A percentile compares a stretch with the other conserved stretches of the same genome.
These are phyloP conservation scores for Heliocybe sulcata DNA, from an alignment of 1,284 basidiomycete species.

Conservation along the genomic window DNA sequence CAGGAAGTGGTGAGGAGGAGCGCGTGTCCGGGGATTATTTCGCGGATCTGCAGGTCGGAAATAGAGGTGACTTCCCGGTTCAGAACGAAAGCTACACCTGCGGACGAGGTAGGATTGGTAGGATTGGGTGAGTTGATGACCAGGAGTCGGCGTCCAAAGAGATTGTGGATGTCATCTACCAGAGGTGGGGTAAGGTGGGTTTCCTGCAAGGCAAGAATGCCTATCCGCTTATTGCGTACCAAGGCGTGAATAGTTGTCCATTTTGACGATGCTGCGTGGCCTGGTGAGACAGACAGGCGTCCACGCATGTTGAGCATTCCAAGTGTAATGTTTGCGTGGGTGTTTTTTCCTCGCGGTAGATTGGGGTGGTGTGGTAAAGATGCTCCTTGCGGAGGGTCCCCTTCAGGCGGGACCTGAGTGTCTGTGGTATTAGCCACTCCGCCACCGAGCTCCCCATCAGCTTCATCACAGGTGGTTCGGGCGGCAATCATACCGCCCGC, in stretches of 20 bases:
- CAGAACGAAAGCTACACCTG: constrained; percentile 7
- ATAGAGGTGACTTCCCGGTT: constrained; percentile 3
- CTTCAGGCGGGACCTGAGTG: neutral
- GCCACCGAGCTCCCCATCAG: too few relatives aligned
- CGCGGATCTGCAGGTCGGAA: neutral
- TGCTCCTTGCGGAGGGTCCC: neutral
- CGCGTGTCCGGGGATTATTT: constrained; percentile 1
- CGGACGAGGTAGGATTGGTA: constrained; percentile 9
- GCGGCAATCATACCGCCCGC: too few relatives aligned
- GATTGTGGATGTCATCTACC: constrained; percentile 5
- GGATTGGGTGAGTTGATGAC: constrained; percentile 13
- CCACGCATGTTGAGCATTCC: constrained; percentile 20
- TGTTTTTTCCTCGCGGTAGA: too few relatives aligned
- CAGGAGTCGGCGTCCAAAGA: constrained; percentile 13
- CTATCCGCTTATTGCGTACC: constrained; percentile 19
- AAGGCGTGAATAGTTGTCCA: constrained; percentile 24
- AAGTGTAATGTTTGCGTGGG: constrained; percentile 13
- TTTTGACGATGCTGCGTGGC: constrained; percentile 10
- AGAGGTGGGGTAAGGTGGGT: constrained; percentile 18
- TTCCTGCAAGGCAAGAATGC: constrained; percentile 22
- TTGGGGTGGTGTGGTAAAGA: neutral
- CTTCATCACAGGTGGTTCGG: too few relatives aligned
- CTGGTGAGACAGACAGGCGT: neutral
- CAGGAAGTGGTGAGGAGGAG: neutral
- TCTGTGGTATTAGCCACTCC: too few relatives aligned